Evolutionary conservation across 441 rosid species (phyloP), one percentile per base, ranked within the genome.

Genomic region (Pelargonium fulgidum): DNA sequence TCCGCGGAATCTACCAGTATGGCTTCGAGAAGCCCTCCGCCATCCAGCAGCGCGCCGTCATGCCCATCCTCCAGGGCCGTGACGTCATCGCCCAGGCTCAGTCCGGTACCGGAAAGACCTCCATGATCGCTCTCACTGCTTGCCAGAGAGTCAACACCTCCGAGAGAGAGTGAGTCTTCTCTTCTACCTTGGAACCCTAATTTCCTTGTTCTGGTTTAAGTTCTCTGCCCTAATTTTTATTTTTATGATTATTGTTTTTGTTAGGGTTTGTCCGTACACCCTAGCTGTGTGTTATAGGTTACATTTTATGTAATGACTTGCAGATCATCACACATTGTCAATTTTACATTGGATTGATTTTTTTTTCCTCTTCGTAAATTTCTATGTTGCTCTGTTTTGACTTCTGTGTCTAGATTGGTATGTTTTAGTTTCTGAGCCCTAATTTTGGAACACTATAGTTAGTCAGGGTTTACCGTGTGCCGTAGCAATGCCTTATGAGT

Each of bases 21-120:
- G 97, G 97, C 4, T 89, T 89, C 76, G 96, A 88, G 84, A 93
- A 88, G 72, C 98, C 98, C 0, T 93, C 98, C 0, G 98, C 96
- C 13, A 93, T 93, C 65, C 99, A 93, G 66, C 97, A 91, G 78
- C 84, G 98, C 33, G 97, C 96, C 0, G 92, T 93, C 14, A 85
- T 93, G 96, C 97, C 96, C 4, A 87, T 93, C 52, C 83, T 93
- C 42, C 85, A 83, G 72, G 97, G 97, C 1, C 87, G 96, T 0
- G 98, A 93, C 67, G 98, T 91, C 14, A 93, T 93, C 20, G 97
- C 97, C 1, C 97, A 93, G 79, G 98, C 98, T 3, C 98, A 91
- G 69, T 93, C 97, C 13, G 98, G 99, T 73, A 93, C 96, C 0
- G 97, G 99, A 0, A 93, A 93, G 75, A 91, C 95, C 65, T 88